Base-by-base conservation (phyloP, 176 grass and related monocot species). In the Otatea glauca region DNA sequence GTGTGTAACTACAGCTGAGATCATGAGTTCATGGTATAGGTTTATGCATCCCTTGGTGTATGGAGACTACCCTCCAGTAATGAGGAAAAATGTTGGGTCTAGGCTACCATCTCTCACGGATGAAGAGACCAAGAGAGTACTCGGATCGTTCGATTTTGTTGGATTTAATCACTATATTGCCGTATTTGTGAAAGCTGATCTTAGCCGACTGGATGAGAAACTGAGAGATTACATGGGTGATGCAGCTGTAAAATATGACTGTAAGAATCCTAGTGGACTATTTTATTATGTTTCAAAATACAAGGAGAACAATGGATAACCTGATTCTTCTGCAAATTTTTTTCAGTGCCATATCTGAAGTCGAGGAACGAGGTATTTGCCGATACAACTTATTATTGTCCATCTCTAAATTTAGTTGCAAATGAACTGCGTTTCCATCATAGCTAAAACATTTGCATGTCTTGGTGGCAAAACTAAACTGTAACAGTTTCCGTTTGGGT, bases 151-250 rank as follows among this genome's bases (percentile, higher is more conserved):
- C 63, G 96, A 98, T 84, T 98, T 92, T 79, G 85, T 98, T 7
- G 93, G 96, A 72, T 88, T 98, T 44, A 98, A 98, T 50, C 96
- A 98, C 80, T 98, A 98, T 18, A 0, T 82, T 47, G 91, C 1
- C 4, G 5, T 82, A 6, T 95, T 86, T 23, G 89, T 95, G 80
- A 83, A 85, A 77, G 87, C 87, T 32, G 89, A 91, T 74, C 77
- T 84, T 56, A 83, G 86, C 74, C 72, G 76, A 16, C 85, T 92
- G 21, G 64, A 92, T 68, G 34, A 88, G 1, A 38, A 75, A 43
- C 64, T 62, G 47, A 83, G 87, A 34, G 96, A 98, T 76, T 98
- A 90, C 77, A 81, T 75, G 89, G 73, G 5, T 10, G 96, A 98
- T 74, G 83, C 89, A 86, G 91, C 91, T 7, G 93, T 98, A 32